phyloP scores from a whole-genome alignment of 2,329 filamentous ascomycete species.

The Paecilomyces sp. region DNA sequence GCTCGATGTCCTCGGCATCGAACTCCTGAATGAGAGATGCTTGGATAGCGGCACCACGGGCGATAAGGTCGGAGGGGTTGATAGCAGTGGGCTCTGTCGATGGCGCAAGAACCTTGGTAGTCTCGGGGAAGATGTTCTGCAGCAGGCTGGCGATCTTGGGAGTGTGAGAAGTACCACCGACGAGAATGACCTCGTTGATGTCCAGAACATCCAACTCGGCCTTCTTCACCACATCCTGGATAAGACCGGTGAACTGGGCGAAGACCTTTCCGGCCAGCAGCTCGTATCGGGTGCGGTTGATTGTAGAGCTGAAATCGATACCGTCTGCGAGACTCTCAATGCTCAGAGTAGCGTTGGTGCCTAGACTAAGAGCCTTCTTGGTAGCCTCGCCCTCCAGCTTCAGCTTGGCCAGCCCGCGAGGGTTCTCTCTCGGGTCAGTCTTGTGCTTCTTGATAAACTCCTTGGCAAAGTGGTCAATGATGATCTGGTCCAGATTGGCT shows the following conservation, averaged over 20 bases:
- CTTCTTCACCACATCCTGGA: conserved; percentile 82
- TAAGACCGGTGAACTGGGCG: conserved; percentile 75
- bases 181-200: conserved; percentile 88
- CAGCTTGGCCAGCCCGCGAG: conserved; percentile 80
- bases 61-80: conserved; percentile 87
- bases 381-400: conserved; percentile 84
- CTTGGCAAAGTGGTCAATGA: conserved; percentile 96
- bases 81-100: conserved; percentile 70
- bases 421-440: conserved; percentile 75
- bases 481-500: conserved; percentile 75
- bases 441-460: conserved; percentile 98
- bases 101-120: conserved; percentile 72
- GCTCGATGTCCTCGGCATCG: conserved; percentile 86
- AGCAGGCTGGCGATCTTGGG: conserved; percentile 85
- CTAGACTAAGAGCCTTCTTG: conserved; percentile 86
- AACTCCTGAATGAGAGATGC: conserved; percentile 92
- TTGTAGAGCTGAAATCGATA: conserved; percentile 80
- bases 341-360: conserved; percentile 81
- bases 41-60: conserved; percentile 89
- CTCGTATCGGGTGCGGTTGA: conserved; percentile 93
- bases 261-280: conserved; percentile 81
- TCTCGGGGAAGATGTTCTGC: conserved; percentile 69
- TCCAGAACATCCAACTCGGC: conserved; percentile 87
- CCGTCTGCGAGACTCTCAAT: conserved; percentile 87
- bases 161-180: conserved; percentile 86